Evolutionary conservation across 306 rosid genomes (phyloP).

Genomic region (Cercis canadensis): DNA sequence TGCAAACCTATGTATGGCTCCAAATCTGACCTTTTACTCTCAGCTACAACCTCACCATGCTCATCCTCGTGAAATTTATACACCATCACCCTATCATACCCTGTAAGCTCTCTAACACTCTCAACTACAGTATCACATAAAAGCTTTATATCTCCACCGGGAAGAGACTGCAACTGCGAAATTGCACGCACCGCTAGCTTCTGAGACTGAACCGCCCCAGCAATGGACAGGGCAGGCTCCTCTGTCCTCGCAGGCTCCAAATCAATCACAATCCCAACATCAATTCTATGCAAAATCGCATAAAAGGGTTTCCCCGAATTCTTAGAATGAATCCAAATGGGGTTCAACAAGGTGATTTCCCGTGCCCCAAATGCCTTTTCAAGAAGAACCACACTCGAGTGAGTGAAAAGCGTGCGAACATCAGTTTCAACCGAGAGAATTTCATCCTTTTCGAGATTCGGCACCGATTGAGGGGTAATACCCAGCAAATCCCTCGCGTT

Average conservation of each 20-base stretch:
- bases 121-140: constrained; percentile 84
- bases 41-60: constrained; percentile 96
- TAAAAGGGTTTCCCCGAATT: constrained; percentile 85
- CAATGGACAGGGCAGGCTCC: constrained; percentile 95
- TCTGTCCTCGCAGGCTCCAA: constrained; percentile 86
- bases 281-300: constrained; percentile 87
- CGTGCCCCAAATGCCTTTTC: constrained; percentile 85
- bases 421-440: constrained; percentile 63
- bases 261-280: constrained; percentile 89
- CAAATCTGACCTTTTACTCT: constrained; percentile 81
- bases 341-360: constrained; percentile 84
- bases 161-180: constrained; percentile 82
- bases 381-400: constrained; percentile 56
- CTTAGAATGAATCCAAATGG: constrained; percentile 87
- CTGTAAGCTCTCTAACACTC: constrained; percentile 82
- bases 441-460: constrained; percentile 54
- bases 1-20: constrained; percentile 97
- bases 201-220: constrained; percentile 97
- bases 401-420: constrained; percentile 63
- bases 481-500: constrained; percentile 87
- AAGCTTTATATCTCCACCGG: constrained; percentile 82
- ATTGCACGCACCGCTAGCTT: constrained; percentile 93
- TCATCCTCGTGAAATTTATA: constrained; percentile 98
- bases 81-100: constrained; percentile 95
- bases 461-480: constrained; percentile 76